Percentiles rank a stretch among this genome's conserved stretches.
phyloP scores from a whole-genome alignment of 1,139 yeast genomes.

The Suhomyces maxii region DNA sequence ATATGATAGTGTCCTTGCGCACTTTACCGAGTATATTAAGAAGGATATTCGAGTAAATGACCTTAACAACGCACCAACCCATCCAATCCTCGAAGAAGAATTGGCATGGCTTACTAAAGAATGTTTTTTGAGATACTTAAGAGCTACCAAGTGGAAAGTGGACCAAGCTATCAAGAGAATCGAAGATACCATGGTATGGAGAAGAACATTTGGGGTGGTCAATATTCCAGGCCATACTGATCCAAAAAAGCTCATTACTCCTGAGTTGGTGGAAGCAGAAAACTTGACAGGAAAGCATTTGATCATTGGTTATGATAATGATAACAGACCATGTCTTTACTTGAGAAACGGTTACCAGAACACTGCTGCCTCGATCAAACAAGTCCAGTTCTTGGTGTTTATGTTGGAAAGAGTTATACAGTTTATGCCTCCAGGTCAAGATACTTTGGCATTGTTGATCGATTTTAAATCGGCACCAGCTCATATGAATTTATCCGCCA shows the following conservation, averaged over 20 bases:
- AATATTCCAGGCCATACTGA: conserved; percentile 47
- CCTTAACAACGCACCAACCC: conserved; percentile 32
- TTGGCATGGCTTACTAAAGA: conserved; percentile 90
- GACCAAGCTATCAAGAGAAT: conserved; percentile 72
- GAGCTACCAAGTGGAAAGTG: conserved; percentile 89
- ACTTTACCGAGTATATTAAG: conserved; percentile 48
- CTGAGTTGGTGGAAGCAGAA: conserved; percentile 67
- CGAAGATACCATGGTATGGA: conserved; percentile 79
- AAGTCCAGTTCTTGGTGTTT: conserved; percentile 89
- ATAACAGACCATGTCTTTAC: conserved; percentile 85
- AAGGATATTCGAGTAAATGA: conserved; percentile 24
- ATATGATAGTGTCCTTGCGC: conserved; percentile 56
- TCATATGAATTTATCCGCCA: conserved; percentile 39
- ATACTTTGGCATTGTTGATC: conserved; percentile 80
- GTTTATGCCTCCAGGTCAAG: conserved; percentile 95
- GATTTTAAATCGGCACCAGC: conserved; percentile 73
- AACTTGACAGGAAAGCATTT: conserved; percentile 88
- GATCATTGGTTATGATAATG: conserved; percentile 84
- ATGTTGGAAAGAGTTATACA: conserved; percentile 89
- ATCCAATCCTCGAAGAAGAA: conserved; percentile 54
- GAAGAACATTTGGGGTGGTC: conserved; percentile 86
- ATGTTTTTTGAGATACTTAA: conserved; percentile 78
- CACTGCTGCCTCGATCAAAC: conserved; percentile 81
- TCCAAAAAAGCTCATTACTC: conserved; percentile 49
- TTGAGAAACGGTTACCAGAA: conserved; percentile 92